Percentiles rank a stretch among this genome's conserved stretches.
Conservation (phyloP, 805 yeast genomes). For the Wickerhamomyces chaumierensis region DNA sequence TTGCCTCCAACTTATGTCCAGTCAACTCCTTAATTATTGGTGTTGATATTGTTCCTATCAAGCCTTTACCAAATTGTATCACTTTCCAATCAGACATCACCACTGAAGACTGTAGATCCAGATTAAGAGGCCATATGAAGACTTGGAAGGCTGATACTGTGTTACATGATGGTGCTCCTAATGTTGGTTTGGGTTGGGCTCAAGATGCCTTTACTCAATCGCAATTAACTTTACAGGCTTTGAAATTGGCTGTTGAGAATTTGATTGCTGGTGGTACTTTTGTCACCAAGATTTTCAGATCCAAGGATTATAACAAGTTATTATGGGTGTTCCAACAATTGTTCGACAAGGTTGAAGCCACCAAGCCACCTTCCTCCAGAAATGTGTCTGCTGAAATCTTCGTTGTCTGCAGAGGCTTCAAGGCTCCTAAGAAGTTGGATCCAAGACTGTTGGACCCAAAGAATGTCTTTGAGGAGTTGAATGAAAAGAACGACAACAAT, state of each 20-base stretch:
- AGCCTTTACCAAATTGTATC: slow-evolving; percentile 88
- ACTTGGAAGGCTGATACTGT: slow-evolving; percentile 99
- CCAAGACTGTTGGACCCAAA: slow-evolving; percentile 86
- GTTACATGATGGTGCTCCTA: slow-evolving; percentile 99
- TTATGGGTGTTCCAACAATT: slow-evolving; percentile 97
- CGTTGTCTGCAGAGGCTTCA: slow-evolving; percentile 91
- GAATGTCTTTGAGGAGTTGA: slow-evolving; percentile 88
- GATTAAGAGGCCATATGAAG: slow-evolving; percentile 88
- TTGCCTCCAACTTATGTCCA: slow-evolving; percentile 89
- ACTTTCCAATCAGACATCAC: slow-evolving; percentile 96
- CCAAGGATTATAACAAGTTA: slow-evolving; percentile 95
- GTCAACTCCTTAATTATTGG: slow-evolving; percentile 89
- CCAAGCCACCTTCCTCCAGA: slow-evolving; percentile 98
- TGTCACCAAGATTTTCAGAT: slow-evolving; percentile 93
- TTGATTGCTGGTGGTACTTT: slow-evolving; percentile 87
- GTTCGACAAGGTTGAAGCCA: slow-evolving; percentile 94
- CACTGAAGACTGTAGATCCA: slow-evolving; percentile 94
- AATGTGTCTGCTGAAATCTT: slow-evolving; percentile 98
- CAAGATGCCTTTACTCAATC: slow-evolving; percentile 99
- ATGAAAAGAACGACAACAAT: slow-evolving; percentile 60
- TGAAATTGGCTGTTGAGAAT: slow-evolving; percentile 90
- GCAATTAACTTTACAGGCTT: slow-evolving; percentile 86
- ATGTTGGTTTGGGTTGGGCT: slow-evolving; percentile 99
- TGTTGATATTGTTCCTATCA: slow-evolving; percentile 97
- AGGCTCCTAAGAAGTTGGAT: slow-evolving; percentile 92